Base-by-base conservation (phyloP, 2,329 filamentous ascomycete species). In the Fusarium mangiferae region DNA sequence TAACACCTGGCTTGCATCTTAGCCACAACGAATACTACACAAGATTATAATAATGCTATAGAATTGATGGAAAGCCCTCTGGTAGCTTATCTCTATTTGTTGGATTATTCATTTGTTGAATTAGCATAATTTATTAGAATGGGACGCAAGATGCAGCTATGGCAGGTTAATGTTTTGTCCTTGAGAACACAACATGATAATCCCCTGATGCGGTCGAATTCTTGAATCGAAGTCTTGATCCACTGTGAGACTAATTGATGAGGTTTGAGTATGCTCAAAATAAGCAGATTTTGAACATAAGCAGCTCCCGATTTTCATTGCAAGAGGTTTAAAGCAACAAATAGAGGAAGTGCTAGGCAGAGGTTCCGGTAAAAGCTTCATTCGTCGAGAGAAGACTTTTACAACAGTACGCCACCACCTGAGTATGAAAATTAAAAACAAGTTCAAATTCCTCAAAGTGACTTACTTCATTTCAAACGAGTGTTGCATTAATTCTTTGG, bases 31-130 rank as follows among this genome's bases (percentile, higher is more conserved):
- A 51, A 11, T 24, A 20, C 2, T 5, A 24, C 15, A 7, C n/a
- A 11, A 24, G n/a, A 1, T 4, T 6, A 20, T 20, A 8, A 12
- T 14, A 26, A 5, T 26, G 17, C 4, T 51, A 24, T 17, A 22
- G 14, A 6, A 6, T n/a, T 12, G 6, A 6, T 30, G 2, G 17
- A 18, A 2, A 14, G 20, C 0, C 1, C 4, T 26, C 1, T 15
- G 2, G 18, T 15, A 8, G 2, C 4, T 8, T 15, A 2, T 15
- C 9, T 52, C 13, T 1, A 3, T 5, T 6, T 24, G 1, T 11
- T 7, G 0, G 0, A 35, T 15, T 11, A 2, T 26, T 26, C 26
- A 3, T 5, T 6, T 24, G 1, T 11, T 7, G 0, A 0, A 35
- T 15, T 11, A 2, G 17, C 3, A 52, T 20, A 1, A 11, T 1